phyloP scores from a whole-genome alignment of 2,329 filamentous ascomycete species.

The Colletotrichum sansevieriae region DNA sequence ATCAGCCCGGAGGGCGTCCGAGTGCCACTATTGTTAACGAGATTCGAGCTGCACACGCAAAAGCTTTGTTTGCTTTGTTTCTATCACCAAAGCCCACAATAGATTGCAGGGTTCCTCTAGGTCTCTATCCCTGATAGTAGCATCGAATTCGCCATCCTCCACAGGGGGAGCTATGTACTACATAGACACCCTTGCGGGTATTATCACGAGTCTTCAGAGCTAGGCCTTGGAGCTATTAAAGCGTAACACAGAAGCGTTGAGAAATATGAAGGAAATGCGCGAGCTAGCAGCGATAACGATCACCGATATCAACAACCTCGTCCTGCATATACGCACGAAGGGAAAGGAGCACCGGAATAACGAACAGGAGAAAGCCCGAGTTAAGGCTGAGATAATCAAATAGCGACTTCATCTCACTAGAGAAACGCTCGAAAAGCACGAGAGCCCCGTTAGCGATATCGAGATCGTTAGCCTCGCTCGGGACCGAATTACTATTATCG shows the following conservation, averaged over 20 bases:
- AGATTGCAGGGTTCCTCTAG: background rate
- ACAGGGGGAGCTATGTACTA: background rate
- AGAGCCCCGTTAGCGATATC: background rate
- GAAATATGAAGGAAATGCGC: background rate
- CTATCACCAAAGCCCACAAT: background rate
- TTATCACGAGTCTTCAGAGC: background rate
- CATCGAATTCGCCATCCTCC: background rate
- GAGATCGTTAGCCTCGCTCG: background rate
- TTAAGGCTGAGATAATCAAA: background rate
- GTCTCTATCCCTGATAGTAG: background rate
- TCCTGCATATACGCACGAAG: background rate
- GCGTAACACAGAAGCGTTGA: background rate
- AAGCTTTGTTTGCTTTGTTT: background rate
- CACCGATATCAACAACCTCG: background rate
- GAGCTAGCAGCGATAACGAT: background rate
- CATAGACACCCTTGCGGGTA: background rate
- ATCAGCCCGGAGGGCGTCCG: background rate
- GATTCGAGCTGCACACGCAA: background rate
- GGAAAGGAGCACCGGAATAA: background rate
- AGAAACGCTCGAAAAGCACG: background rate
- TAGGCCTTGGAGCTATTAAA: background rate
- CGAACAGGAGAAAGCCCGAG: background rate
- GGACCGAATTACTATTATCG: background rate
- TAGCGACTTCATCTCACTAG: background rate
- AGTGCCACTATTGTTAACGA: background rate